Conservation (phyloP, 2,329 filamentous ascomycete genomes). For the Pseudogymnoascus verrucosus region DNA sequence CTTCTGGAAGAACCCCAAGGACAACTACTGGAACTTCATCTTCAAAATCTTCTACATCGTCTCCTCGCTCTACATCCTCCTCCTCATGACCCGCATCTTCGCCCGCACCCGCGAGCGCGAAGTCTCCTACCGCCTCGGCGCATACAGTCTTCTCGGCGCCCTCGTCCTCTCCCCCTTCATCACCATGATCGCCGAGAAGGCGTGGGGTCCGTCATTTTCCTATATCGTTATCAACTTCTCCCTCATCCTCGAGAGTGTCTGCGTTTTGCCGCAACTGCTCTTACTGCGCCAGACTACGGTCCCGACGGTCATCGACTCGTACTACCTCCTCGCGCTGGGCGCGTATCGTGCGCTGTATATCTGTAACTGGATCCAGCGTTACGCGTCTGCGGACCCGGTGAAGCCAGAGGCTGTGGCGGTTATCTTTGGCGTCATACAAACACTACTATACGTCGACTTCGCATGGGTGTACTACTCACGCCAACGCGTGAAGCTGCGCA, state of each 20-base stretch:
- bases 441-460: slow-evolving; percentile 84
- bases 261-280: slow-evolving; percentile 82
- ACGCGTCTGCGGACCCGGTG: slow-evolving; percentile 51
- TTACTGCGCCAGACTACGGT: slow-evolving; percentile 91
- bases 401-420: slow-evolving; percentile 65
- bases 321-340: slow-evolving; percentile 81
- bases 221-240: slow-evolving; percentile 84
- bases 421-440: slow-evolving; percentile 84
- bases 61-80: slow-evolving; percentile 78
- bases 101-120: slow-evolving; percentile 85
- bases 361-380: slow-evolving; percentile 79
- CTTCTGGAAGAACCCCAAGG: slow-evolving; percentile 40
- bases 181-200: slow-evolving; percentile 57
- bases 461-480: slow-evolving; percentile 94
- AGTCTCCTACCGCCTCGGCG: slow-evolving; percentile 86
- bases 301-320: slow-evolving; percentile 94
- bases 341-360: slow-evolving; percentile 86
- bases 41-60: slow-evolving; percentile 87
- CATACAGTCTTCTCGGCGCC: slow-evolving; percentile 57
- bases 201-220: slow-evolving; percentile 37
- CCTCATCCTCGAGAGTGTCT: slow-evolving; percentile 83
- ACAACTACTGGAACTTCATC: slow-evolving; percentile 59
- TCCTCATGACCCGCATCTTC: slow-evolving; percentile 77
- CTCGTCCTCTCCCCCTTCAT: slow-evolving; percentile 63
- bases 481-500: slow-evolving; percentile 86